phyloP scores from a whole-genome alignment of 345 rosid genomes.

The Lenwebbia sp. region DNA sequence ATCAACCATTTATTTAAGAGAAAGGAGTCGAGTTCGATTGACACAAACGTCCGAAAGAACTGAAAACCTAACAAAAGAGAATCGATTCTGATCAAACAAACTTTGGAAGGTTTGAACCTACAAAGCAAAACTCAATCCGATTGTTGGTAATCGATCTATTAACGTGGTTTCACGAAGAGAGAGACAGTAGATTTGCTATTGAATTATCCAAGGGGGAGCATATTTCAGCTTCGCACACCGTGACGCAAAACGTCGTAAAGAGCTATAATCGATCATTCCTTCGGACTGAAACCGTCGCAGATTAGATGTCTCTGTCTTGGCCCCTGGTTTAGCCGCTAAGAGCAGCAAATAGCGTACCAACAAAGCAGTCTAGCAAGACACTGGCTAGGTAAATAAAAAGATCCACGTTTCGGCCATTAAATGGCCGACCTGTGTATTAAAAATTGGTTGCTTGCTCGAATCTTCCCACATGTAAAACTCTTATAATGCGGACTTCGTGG shows the following conservation, averaged over 20 bases:
- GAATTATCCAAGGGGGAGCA: too few species aligned
- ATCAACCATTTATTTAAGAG: background rate
- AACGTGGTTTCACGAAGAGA: background rate
- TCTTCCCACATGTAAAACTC: background rate
- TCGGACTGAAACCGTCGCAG: background rate
- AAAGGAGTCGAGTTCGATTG: background rate
- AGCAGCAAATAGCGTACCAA: background rate
- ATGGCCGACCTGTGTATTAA: background rate
- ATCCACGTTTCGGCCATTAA: background rate
- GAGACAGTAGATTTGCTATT: background rate
- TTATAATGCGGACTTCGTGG: background rate
- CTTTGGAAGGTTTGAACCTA: background rate
- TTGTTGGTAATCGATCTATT: background rate
- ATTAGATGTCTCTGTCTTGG: background rate
- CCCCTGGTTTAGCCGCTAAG: background rate
- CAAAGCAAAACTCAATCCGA: background rate
- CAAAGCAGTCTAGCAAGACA: background rate
- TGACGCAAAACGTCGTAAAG: too few species aligned
- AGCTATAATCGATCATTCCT: too few species aligned
- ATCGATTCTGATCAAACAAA: background rate
- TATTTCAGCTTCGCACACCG: too few species aligned
- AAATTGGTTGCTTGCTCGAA: background rate
- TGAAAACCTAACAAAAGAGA: background rate
- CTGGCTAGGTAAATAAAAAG: background rate
- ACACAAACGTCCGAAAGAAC: background rate